Evolutionary conservation across 2,329 filamentous ascomycete species (phyloP), one percentile per base, ranked within the genome.

Genomic region (Aspergillus oerlinghausenensis): DNA sequence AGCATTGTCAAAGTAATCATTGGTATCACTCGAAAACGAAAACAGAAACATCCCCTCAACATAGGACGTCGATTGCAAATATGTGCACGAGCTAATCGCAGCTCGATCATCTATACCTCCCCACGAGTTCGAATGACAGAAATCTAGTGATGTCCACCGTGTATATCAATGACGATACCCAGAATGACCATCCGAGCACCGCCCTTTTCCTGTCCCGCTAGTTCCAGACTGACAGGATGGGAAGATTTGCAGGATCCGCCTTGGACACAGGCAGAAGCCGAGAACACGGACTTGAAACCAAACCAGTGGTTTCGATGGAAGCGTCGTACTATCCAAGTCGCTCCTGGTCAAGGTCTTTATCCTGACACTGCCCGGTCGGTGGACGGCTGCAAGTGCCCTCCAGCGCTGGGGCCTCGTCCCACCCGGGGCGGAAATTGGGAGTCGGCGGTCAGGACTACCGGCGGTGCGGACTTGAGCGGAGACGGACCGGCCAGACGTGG

Each of bases 401-500:
- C 72, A 1, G 72, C 70, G 48, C 67, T 71, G 11, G 63, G 57
- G 19, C 61, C 61, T 25, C 60, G 61, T 35, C 58, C 60, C 14
- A 63, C 25, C 35, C 59, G 63, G 17, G 55, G n/a, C 17, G 63
- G 55, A 45, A 69, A 58, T 48, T 64, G 66, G 17, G 62, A 52
- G 43, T 71, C 69, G 11, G 64, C 61, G 52, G 69, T 67, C 4
- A 66, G 58, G 21, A 71, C 62, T 7, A 67, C 65, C 4, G 70
- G 67, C 45, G 70, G 67, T n/a, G 70, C 69, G 10, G 70, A 71
- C 40, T 63, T 68, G 28, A 72, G 55, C 2, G 69, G 69, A 6
- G 68, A 66, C 2, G 61, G 50, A 3, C 52, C 58, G 26, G 64
- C 54, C 7, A 61, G 51, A 11, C 61, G 63, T 14, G 65, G 61